A percentile compares a stretch with the other conserved stretches of the same genome.
Evolutionary conservation across 2,329 filamentous ascomycete species (phyloP).

Genomic region (Trichoderma harzianum): DNA sequence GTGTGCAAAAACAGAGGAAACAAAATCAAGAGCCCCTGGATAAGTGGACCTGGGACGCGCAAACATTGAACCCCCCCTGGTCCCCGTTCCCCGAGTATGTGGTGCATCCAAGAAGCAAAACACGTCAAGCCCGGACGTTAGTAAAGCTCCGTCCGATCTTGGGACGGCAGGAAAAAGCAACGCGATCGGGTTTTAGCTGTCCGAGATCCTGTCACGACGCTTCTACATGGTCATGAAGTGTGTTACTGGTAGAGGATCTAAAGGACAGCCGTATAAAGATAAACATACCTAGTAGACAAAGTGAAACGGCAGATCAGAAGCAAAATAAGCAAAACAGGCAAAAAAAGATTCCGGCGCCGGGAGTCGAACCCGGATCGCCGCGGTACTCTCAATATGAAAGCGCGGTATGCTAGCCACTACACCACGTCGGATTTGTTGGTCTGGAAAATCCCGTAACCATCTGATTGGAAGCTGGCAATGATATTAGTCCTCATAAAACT

Average conservation of each 20-base stretch:
- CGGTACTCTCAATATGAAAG: slow-evolving; percentile 15
- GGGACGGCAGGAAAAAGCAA: background rate
- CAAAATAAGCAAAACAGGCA: background rate
- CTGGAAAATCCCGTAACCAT: slow-evolving; percentile 14
- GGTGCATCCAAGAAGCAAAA: background rate
- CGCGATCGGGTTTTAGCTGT: background rate
- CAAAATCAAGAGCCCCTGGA: slow-evolving; percentile 13
- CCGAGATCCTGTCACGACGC: background rate
- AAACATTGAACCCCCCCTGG: background rate
- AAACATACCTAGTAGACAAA: background rate
- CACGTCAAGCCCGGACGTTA: background rate
- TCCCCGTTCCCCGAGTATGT: background rate
- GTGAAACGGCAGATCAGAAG: background rate
- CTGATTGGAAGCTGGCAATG: background rate
- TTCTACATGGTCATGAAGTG: background rate
- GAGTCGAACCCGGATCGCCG: slow-evolving; percentile 21
- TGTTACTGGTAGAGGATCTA: background rate
- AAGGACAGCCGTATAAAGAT: background rate
- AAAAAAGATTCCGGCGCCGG: slow-evolving; percentile 18
- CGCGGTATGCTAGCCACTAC: slow-evolving; percentile 21
- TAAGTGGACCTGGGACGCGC: slow-evolving; percentile 12
- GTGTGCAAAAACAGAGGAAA: background rate
- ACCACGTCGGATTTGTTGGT: slow-evolving; percentile 18
- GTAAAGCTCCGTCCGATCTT: background rate
- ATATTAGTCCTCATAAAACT: background rate